These are phyloP conservation scores for Tripterygium wilfordii DNA, from an alignment of 177 flowering plant genomes.

Conservation along the genomic window DNA sequence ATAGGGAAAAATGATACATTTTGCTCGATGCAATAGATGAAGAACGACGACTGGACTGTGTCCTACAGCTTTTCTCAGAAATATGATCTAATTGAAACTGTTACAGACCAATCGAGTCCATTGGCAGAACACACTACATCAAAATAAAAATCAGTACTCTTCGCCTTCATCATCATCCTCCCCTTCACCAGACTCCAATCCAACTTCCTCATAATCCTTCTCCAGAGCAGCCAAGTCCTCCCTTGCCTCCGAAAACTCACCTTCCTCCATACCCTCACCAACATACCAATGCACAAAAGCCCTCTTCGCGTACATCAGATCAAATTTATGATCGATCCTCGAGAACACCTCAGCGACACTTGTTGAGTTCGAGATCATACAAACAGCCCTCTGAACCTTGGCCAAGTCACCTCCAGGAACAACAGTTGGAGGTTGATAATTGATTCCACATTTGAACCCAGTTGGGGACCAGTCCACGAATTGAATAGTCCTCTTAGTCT, in stretches of 20 bases:
- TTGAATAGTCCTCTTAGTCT: slow-evolving; percentile 58
- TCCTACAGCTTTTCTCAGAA: no score
- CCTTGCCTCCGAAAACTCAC: slow-evolving; percentile 58
- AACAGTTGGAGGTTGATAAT: slow-evolving; percentile 50
- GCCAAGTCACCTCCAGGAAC: slow-evolving; percentile 54
- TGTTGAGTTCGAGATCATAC: slow-evolving; percentile 45
- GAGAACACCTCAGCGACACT: slow-evolving; percentile 51
- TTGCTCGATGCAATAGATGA: no score
- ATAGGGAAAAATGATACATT: no score
- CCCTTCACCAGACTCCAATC: slow-evolving; percentile 49
- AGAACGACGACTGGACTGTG: no score
- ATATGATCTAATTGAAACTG: no score
- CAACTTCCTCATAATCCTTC: slow-evolving; percentile 58
- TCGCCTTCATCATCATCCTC: slow-evolving; percentile 52
- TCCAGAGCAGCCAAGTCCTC: slow-evolving; percentile 58
- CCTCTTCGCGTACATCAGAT: slow-evolving; percentile 47
- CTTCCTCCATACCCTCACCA: slow-evolving; percentile 71
- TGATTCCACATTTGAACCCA: slow-evolving; percentile 54
- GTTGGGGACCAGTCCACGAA: slow-evolving; percentile 59
- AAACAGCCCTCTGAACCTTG: slow-evolving; percentile 45
- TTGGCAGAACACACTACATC: slow-evolving; percentile 11
- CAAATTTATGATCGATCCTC: slow-evolving; percentile 47
- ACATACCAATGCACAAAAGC: slow-evolving; percentile 69
- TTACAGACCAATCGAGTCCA: slow-evolving; percentile 27
- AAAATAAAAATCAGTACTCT: slow-evolving; percentile 30